Conservation (phyloP, 257 asterid genomes). For the Fraxinus quadrangulata region DNA sequence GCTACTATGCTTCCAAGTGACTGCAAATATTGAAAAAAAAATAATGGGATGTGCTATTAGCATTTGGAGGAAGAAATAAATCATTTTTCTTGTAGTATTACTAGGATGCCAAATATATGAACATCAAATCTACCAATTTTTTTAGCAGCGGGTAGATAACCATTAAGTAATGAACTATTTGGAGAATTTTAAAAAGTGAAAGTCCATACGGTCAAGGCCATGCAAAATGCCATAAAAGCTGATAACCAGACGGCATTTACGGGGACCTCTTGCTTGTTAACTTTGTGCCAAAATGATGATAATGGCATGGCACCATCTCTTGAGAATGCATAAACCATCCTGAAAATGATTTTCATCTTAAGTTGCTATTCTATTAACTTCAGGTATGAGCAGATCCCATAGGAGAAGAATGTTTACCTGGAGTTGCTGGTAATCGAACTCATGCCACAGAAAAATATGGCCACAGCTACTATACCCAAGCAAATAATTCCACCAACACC, state of each 20-base stretch:
- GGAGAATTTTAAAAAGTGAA: background rate
- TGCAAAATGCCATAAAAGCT: constrained; percentile 84
- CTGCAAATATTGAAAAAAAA: constrained; percentile 42
- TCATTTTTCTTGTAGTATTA: background rate
- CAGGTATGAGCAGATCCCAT: background rate
- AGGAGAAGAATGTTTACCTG: constrained; percentile 47
- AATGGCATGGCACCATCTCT: constrained; percentile 99
- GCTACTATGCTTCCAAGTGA: constrained; percentile 96
- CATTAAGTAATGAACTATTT: background rate
- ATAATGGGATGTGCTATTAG: background rate
- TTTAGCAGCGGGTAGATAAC: background rate
- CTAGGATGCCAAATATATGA: background rate
- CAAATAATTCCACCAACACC: constrained; percentile 85
- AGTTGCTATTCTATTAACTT: background rate
- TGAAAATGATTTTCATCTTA: constrained; percentile 24
- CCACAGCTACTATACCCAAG: constrained; percentile 70
- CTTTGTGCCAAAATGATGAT: constrained; percentile 82
- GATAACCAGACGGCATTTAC: constrained; percentile 88
- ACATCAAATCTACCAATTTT: background rate
- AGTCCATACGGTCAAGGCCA: constrained; percentile 81
- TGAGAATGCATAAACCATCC: constrained; percentile 97
- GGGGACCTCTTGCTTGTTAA: constrained; percentile 85
- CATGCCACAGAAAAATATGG: constrained; percentile 94
- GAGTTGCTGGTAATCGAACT: constrained; percentile 94
- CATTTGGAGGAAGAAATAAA: background rate